These are phyloP conservation scores for Taiozyma sp. DNA, from an alignment of 1,139 yeast species.

Conservation along the genomic window DNA sequence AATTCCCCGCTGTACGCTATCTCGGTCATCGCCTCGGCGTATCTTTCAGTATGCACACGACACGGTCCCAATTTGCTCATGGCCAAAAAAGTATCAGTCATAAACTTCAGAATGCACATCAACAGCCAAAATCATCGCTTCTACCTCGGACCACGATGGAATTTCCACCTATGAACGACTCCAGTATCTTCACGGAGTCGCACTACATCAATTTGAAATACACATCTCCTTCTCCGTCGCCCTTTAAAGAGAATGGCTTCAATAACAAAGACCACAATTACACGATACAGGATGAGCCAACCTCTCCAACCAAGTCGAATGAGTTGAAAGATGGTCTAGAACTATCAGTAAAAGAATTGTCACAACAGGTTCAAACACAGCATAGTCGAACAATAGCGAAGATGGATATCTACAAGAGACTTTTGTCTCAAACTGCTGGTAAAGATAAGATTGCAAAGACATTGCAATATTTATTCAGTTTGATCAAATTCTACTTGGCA, in stretches of 20 bases:
- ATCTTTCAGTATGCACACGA: not conserved
- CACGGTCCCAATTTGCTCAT: not conserved
- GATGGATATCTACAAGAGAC: constrained; percentile 44
- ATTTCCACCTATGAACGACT: not conserved
- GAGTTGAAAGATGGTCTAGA: not conserved
- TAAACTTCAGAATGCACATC: not conserved
- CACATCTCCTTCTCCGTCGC: constrained; percentile 8
- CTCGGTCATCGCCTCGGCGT: not conserved
- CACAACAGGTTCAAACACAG: not conserved
- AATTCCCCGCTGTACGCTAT: no score
- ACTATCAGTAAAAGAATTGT: not conserved
- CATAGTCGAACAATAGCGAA: constrained; percentile 10
- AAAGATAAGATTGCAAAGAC: constrained; percentile 68
- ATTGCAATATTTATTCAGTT: constrained; percentile 51
- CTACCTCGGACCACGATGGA: not conserved
- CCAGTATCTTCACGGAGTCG: not conserved
- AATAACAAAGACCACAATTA: not conserved
- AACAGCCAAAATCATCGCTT: not conserved
- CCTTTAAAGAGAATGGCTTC: constrained; percentile 4
- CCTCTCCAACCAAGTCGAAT: not conserved
- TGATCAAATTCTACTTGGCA: constrained; percentile 45
- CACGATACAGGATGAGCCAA: not conserved
- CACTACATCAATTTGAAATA: constrained; percentile 4
- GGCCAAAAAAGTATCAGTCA: not conserved
- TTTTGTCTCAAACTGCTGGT: constrained; percentile 53